Base-by-base conservation (phyloP, 139 green algal genomes). In the Penium margaritaceum region DNA sequence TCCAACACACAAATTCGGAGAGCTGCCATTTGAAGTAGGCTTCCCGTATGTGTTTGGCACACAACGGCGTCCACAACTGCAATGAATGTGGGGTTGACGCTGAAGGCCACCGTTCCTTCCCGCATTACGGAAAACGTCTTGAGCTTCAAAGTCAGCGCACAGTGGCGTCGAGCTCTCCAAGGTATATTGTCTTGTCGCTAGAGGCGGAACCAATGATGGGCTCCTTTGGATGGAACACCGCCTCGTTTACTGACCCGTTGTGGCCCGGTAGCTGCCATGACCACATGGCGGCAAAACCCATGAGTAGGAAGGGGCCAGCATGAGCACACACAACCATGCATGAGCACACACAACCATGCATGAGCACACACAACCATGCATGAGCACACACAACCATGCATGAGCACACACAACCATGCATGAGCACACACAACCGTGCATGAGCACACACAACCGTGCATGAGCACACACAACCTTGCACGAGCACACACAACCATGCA, bases 211-310 rank as follows among this genome's bases (percentile, higher is more conserved):
- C 75, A 37, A 82, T 72, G 30, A 82, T 82, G 43, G 73, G 73
- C 54, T 82, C 73, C 38, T 85, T 90, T n/a, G 93, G 93, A 81
- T 98, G 93, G 82, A 96, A 98, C 15, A 85, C 87, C 17, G 86
- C 87, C 77, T 95, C 92, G 81, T 97, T 96, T 6, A 97, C 91
- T 27, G 76, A 88, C 47, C 93, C 93, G 2, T 74, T 85, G 86
- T 98, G 93, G 1, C 93, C 93, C 0, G 93, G 93, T 72, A 98
- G 85, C 70, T 58, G 58, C 69, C 9, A 58, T 1, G 14, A n/a
- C n/a, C 46, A 58, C 4, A 51, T 7, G 41, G 41, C 41, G 12
- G 41, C 41, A 51, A 7, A 51, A 12, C 12, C 7, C 9, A 12
- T 12, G 12, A 51, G 7, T 7, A 7, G 12, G 41, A 51, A 12